Base-by-base conservation (phyloP, 2,329 filamentous ascomycete species). In the Fusarium falciforme region DNA sequence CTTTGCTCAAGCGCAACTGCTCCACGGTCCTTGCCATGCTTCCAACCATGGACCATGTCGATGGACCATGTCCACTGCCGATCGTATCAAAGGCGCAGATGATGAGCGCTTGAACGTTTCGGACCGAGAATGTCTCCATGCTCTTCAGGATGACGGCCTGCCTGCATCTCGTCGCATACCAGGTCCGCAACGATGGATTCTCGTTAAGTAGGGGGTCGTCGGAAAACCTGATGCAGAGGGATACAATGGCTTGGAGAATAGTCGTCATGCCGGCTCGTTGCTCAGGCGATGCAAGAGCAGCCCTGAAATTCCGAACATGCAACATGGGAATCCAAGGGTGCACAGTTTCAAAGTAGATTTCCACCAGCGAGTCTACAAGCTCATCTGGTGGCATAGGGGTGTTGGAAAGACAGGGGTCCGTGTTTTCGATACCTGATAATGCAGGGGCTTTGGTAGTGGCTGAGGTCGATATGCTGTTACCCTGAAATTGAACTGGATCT, bases 21-120 rank as follows among this genome's bases (percentile, higher is more conserved):
- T 84, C 82, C 4, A 84, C 83, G 1, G 82, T 84, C 14, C 83
- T 70, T 2, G 83, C 80, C 73, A 84, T 79, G 36, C 80, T 81
- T 7, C 82, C 83, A 7, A 84, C 79, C 44, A 84, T 81, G 1
- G 83, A 82, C 78, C 83, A 84, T 12, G 83, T 80, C 2, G 77
- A 81, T 1, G 76, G 76, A 1, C 78, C 79, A 42, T 78, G 68
- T 1, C 83, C 83, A 49, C 78, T 80, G 1, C 81, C 82, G 38
- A 83, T 84, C 16, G 80, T 80, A 49, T 82, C 79, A 68, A 83
- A 83, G 2, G 80, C 80, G 57, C 81, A 79, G 12, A 84, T 83
- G 3, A 78, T 80, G 20, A 82, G 65, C 1, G 80, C 80, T 27
- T 82, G 82, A 3, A 82, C 67, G 38, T 81, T 82, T 49, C 80